Evolutionary conservation across 2,329 filamentous ascomycete species (phyloP).

Genomic region (Fusarium sp.): DNA sequence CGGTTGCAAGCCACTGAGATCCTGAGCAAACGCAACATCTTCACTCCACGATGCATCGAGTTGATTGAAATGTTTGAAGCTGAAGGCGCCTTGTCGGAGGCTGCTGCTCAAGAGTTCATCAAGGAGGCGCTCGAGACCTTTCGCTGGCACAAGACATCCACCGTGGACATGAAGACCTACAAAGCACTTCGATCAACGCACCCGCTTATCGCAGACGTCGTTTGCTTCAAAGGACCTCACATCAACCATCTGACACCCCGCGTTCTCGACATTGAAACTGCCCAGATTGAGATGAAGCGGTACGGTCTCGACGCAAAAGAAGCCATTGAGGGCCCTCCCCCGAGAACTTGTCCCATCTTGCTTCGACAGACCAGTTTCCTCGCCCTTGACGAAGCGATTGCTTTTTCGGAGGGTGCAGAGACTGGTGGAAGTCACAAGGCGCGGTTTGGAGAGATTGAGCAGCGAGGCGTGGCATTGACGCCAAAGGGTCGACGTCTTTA

Average conservation of each 20-base stretch:
- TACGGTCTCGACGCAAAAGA: slow-evolving; percentile 37
- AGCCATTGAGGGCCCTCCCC: slow-evolving; percentile 63
- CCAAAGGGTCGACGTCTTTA: slow-evolving; percentile 57
- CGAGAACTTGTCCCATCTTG: slow-evolving; percentile 57
- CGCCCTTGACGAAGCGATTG: slow-evolving; percentile 59
- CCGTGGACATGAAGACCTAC: slow-evolving; percentile 26
- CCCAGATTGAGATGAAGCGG: not conserved
- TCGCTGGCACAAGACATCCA: slow-evolving; percentile 29
- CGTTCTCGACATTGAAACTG: slow-evolving; percentile 8
- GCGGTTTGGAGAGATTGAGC: slow-evolving; percentile 64
- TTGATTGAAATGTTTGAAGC: slow-evolving; percentile 52
- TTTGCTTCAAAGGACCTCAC: slow-evolving; percentile 45
- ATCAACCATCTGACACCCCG: slow-evolving; percentile 24
- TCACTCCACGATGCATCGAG: slow-evolving; percentile 18
- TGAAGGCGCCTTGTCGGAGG: not conserved
- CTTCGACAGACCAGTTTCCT: slow-evolving; percentile 66
- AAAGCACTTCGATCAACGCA: slow-evolving; percentile 24
- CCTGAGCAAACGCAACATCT: slow-evolving; percentile 17
- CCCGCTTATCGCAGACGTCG: slow-evolving; percentile 62
- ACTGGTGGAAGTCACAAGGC: slow-evolving; percentile 48
- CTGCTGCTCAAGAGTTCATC: not conserved
- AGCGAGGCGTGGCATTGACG: slow-evolving; percentile 62
- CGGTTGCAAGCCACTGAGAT: not conserved
- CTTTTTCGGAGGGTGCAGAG: slow-evolving; percentile 45
- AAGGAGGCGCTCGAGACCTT: slow-evolving; percentile 31